Conservation (phyloP, 306 rosid species). For the Echinosophora koreensis region DNA sequence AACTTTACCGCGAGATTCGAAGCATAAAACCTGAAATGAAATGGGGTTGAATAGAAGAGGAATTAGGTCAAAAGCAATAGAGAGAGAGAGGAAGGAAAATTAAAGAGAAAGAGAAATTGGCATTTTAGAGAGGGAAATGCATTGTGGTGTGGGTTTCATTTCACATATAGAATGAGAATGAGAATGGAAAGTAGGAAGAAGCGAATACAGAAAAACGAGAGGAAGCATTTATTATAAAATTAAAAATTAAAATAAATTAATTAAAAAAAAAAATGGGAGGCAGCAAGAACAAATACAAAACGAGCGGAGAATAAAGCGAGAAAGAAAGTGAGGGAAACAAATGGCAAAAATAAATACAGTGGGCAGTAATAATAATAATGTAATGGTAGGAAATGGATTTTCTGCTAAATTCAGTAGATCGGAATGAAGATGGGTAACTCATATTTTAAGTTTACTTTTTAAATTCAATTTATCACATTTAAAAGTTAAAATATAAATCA, state of each 20-base stretch:
- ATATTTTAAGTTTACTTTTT: too few species aligned
- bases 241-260: neutral
- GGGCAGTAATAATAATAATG: constrained; percentile 12
- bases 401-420: too few species aligned
- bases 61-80: constrained; percentile 47
- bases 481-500: too few species aligned
- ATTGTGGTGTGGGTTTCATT: neutral
- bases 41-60: constrained; percentile 9
- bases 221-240: constrained; percentile 11
- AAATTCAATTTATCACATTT: too few species aligned
- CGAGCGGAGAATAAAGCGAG: neutral
- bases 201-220: constrained; percentile 25
- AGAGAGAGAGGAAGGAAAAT: neutral
- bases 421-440: too few species aligned
- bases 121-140: constrained; percentile 10
- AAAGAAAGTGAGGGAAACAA: neutral
- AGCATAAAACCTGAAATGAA: constrained; percentile 32
- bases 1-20: constrained; percentile 35
- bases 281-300: constrained; percentile 4
- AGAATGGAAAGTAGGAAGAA: constrained; percentile 50
- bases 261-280: neutral
- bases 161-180: neutral
- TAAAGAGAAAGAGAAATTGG: neutral
- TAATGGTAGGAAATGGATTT: too few species aligned
- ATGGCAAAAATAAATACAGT: constrained; percentile 21